A percentile compares a stretch with the other conserved stretches of the same genome.
These are phyloP conservation scores for Brassica carinata DNA, from an alignment of 345 rosid species.

Conservation along the genomic window DNA sequence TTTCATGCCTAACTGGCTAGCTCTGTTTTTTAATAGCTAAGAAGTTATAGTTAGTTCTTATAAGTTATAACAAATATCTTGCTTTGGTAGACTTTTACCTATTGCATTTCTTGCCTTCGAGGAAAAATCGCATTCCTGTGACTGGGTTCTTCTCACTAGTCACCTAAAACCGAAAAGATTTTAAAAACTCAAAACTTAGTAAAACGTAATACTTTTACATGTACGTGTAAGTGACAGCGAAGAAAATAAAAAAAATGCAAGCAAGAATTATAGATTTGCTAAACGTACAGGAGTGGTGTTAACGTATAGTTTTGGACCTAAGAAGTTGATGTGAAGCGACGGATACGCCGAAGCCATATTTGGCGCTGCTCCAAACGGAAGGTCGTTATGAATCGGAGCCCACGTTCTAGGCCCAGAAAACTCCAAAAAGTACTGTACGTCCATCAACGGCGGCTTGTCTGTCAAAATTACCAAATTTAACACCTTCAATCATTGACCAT, in stretches of 20 bases:
- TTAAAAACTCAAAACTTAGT: no score
- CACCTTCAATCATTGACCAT: not conserved
- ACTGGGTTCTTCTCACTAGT: conserved; percentile 57
- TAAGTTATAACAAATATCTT: not conserved
- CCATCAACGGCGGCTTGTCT: conserved; percentile 86
- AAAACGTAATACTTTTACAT: no score
- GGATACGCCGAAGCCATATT: conserved; percentile 58
- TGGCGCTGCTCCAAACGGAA: conserved; percentile 75
- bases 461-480: conserved; percentile 28
- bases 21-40: no score
- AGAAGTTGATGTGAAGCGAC: conserved; percentile 61
- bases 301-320: conserved; percentile 89
- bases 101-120: conserved; percentile 92
- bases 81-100: conserved; percentile 48
- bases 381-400: conserved; percentile 95
- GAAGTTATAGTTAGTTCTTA: no score
- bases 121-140: conserved; percentile 81
- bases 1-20: not conserved
- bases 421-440: conserved; percentile 72
- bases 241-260: not conserved
- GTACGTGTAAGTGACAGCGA: not conserved
- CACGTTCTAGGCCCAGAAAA: conserved; percentile 76
- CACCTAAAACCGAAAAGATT: conserved; percentile 47
- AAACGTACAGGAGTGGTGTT: conserved; percentile 68
- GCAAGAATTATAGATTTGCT: not conserved